These are phyloP conservation scores for Tolypocladium sp. DNA, from an alignment of 2,329 filamentous ascomycete species.

Conservation along the genomic window DNA sequence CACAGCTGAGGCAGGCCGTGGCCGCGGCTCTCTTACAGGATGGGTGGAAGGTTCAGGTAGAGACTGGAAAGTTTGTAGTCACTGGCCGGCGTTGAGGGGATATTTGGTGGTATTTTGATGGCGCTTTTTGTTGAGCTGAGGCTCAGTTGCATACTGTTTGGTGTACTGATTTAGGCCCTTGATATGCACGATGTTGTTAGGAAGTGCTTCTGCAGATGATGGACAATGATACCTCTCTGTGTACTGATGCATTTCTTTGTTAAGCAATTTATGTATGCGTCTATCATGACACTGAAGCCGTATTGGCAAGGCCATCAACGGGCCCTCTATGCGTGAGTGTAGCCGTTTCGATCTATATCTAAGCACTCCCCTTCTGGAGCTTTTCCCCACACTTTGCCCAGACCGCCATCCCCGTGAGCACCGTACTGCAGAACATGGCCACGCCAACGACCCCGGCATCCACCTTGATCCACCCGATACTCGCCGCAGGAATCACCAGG, in stretches of 20 bases:
- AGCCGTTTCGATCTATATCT: not conserved
- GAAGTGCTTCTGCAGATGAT: not conserved
- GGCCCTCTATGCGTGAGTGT: not conserved
- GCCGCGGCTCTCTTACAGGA: slow-evolving; percentile 63
- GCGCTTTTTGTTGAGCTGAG: not conserved
- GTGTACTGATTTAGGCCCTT: not conserved
- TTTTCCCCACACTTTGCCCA: slow-evolving; percentile 43
- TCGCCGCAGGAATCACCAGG: slow-evolving; percentile 48
- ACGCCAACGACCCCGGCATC: slow-evolving; percentile 43
- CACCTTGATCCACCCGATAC: slow-evolving; percentile 51
- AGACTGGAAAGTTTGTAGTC: slow-evolving; percentile 62
- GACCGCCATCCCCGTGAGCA: slow-evolving; percentile 50
- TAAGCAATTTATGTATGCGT: not conserved
- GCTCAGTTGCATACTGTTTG: not conserved
- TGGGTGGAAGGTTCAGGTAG: slow-evolving; percentile 73
- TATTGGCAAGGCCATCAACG: not conserved
- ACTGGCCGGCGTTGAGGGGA: slow-evolving; percentile 40
- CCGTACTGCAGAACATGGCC: slow-evolving; percentile 51
- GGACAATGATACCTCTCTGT: not conserved
- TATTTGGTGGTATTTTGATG: not conserved
- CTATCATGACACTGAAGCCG: not conserved
- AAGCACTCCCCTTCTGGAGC: slow-evolving; percentile 8
- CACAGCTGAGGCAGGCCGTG: slow-evolving; percentile 72
- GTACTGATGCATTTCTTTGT: no score
- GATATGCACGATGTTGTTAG: not conserved